phyloP scores from a whole-genome alignment of 306 rosid species.

The Pterocarpus macrocarpus region DNA sequence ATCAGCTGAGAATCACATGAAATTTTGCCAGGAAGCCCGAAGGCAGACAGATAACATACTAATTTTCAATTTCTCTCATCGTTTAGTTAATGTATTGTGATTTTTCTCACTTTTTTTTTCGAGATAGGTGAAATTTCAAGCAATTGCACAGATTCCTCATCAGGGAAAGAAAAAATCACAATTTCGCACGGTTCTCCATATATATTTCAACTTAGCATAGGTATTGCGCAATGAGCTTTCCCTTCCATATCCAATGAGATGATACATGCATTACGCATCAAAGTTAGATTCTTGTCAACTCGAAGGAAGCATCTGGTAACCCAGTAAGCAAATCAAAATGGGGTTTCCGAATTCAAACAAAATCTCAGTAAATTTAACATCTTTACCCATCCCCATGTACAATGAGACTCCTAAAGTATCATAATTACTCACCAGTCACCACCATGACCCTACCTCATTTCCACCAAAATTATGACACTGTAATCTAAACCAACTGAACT shows the following conservation, averaged over 20 bases:
- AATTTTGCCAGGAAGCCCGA: neutral
- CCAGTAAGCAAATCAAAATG: neutral
- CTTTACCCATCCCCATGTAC: neutral
- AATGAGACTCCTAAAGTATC: too few species aligned
- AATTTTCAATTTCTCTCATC: neutral
- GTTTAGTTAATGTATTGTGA: neutral
- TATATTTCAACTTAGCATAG: neutral
- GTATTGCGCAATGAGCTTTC: neutral
- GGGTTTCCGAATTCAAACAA: too few species aligned
- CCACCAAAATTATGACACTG: neutral
- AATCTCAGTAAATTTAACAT: neutral
- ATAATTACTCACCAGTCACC: too few species aligned
- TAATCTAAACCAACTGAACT: neutral
- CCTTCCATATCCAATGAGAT: neutral
- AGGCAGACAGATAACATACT: neutral
- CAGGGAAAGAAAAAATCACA: neutral
- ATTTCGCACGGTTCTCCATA: neutral
- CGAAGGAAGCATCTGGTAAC: neutral
- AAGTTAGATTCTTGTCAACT: neutral
- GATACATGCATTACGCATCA: neutral
- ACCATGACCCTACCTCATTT: too few species aligned
- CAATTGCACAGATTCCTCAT: constrained; percentile 1
- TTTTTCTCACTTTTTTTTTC: neutral
- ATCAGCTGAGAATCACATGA: neutral
- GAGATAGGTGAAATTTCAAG: neutral